Evolutionary conservation across 2,329 filamentous ascomycete species (phyloP).

Genomic region (Fusarium chaquense): DNA sequence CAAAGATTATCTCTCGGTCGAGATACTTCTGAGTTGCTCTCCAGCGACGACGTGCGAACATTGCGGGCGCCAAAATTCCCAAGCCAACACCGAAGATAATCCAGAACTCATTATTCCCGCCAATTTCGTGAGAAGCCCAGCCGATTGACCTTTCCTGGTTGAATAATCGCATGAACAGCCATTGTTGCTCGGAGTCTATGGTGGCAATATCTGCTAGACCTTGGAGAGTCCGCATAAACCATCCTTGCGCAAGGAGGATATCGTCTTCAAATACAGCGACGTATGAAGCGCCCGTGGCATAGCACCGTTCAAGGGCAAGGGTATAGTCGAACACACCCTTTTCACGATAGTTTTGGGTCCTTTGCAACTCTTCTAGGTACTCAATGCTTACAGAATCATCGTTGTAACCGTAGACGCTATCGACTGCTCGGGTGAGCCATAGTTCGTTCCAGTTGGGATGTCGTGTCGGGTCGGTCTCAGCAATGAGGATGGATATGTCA

Average conservation of each 20-base stretch:
- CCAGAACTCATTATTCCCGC: slow-evolving; percentile 14
- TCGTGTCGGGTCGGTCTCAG: slow-evolving; percentile 12
- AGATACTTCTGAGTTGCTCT: slow-evolving; percentile 2
- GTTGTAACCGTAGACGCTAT: slow-evolving; percentile 18
- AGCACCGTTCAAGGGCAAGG: slow-evolving; percentile 16
- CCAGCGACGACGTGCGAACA: slow-evolving; percentile 8
- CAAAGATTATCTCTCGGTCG: neutral
- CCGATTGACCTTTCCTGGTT: slow-evolving; percentile 26
- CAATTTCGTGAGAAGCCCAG: slow-evolving; percentile 18
- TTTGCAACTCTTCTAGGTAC: neutral
- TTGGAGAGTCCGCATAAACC: slow-evolving; percentile 1
- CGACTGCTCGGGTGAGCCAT: slow-evolving; percentile 17
- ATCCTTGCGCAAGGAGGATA: slow-evolving; percentile 16
- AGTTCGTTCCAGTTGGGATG: slow-evolving; percentile 20
- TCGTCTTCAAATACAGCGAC: slow-evolving; percentile 25
- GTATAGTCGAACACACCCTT: slow-evolving; percentile 21
- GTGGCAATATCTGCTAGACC: slow-evolving; percentile 2
- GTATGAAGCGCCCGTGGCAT: slow-evolving; percentile 11
- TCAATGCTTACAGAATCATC: neutral
- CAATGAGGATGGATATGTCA: slow-evolving; percentile 19
- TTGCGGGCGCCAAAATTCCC: neutral
- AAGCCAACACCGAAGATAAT: slow-evolving; percentile 14
- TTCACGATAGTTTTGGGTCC: slow-evolving; percentile 4
- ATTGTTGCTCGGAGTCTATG: neutral
- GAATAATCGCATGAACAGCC: slow-evolving; percentile 28